Conservation (phyloP, 257 asterid genomes). For the Capsicum chinense region DNA sequence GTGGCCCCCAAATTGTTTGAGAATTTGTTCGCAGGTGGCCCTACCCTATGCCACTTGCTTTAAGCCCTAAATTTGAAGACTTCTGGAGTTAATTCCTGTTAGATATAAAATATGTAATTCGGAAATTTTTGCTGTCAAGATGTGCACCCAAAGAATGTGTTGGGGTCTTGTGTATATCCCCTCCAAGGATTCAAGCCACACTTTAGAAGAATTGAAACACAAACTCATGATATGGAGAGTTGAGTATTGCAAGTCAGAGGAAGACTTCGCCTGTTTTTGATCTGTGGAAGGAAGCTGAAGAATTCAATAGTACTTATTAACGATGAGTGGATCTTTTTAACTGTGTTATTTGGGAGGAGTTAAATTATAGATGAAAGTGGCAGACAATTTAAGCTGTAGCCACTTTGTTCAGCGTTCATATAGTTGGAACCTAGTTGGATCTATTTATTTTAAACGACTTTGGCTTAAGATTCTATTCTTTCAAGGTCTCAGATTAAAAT, state of each 20-base stretch:
- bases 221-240: too few species aligned
- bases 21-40: conserved; percentile 51
- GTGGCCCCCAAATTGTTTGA: conserved; percentile 64
- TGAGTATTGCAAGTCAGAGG: too few species aligned
- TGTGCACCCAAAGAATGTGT: background rate
- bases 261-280: too few species aligned
- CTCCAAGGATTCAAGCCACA: too few species aligned
- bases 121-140: background rate
- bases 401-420: background rate
- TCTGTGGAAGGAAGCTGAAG: too few species aligned
- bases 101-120: background rate
- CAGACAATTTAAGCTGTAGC: background rate
- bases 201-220: too few species aligned
- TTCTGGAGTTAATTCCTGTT: background rate
- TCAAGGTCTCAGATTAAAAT: background rate
- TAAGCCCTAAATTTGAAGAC: background rate
- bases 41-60: conserved; percentile 23
- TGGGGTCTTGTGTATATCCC: background rate
- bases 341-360: background rate
- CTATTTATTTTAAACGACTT: fast-evolving
- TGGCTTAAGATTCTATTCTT: background rate
- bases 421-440: background rate
- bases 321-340: background rate
- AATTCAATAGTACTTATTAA: background rate
- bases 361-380: background rate